These are phyloP conservation scores for Puccinia sorghi DNA, from an alignment of 1,284 basidiomycete species.

Conservation along the genomic window DNA sequence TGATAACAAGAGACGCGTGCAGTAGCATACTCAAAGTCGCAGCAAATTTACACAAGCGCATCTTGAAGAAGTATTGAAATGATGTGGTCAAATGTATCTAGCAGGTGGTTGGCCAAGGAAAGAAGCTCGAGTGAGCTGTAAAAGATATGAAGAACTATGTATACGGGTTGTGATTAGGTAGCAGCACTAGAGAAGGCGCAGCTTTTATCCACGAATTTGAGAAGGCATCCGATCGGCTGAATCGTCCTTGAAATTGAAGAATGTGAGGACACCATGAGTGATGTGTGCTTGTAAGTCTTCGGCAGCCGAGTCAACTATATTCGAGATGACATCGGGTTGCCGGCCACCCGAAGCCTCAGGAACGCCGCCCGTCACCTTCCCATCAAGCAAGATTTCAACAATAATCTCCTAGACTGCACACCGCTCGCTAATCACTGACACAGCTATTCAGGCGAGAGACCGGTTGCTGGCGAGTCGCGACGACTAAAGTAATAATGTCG, in stretches of 20 bases:
- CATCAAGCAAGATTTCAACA: background rate
- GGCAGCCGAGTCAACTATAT: background rate
- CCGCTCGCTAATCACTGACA: background rate
- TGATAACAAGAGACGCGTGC: slow-evolving; percentile 1
- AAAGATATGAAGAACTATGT: background rate
- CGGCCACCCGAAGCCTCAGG: background rate
- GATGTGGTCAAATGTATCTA: background rate
- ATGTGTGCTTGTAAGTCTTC: background rate
- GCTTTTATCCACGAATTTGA: background rate
- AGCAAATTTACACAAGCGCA: background rate
- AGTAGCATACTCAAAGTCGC: background rate
- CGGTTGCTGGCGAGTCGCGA: too few species aligned
- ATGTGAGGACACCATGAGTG: background rate
- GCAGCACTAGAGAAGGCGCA: background rate
- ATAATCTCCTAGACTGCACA: background rate
- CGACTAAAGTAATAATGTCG: too few species aligned
- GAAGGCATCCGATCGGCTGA: background rate
- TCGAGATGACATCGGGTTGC: background rate
- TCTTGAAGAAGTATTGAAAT: background rate
- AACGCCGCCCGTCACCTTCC: background rate
- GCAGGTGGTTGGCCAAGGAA: background rate
- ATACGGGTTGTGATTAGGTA: background rate
- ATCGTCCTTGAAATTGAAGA: background rate
- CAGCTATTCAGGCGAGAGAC: background rate
- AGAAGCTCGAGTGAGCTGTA: background rate